A percentile compares a stretch with the other conserved stretches of the same genome.
Evolutionary conservation across 208 protist species (phyloP).

Genomic region (Trypanosoma congolense): DNA sequence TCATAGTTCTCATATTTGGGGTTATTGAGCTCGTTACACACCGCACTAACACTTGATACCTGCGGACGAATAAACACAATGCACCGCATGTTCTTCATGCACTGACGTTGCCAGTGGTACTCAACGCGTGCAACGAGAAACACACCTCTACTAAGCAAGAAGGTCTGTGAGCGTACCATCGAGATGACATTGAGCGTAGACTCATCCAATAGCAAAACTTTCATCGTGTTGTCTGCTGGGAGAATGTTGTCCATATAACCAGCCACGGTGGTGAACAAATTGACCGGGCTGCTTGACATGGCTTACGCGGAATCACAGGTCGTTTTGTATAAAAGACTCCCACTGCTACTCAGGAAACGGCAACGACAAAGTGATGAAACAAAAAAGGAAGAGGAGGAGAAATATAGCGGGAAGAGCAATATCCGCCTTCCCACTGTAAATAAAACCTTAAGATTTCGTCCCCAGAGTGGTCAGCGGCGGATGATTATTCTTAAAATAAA

Average conservation of each 20-base stretch:
- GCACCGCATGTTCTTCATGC: constrained; percentile 92
- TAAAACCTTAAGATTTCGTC: too few relatives aligned
- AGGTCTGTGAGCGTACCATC: constrained; percentile 91
- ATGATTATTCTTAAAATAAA: too few relatives aligned
- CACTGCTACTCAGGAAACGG: too few relatives aligned
- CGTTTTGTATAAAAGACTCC: not conserved
- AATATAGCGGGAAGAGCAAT: too few relatives aligned
- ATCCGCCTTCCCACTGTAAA: too few relatives aligned
- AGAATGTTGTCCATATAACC: constrained; percentile 67
- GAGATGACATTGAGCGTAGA: constrained; percentile 91
- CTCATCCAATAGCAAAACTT: constrained; percentile 95
- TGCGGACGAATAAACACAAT: constrained; percentile 92
- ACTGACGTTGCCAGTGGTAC: constrained; percentile 55
- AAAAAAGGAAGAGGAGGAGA: too few relatives aligned
- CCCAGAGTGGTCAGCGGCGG: too few relatives aligned
- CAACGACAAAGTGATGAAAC: too few relatives aligned
- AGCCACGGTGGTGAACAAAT: constrained; percentile 35
- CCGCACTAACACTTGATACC: constrained; percentile 71
- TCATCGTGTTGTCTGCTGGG: constrained; percentile 80
- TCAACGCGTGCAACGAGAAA: constrained; percentile 94
- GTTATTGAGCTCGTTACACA: constrained; percentile 84
- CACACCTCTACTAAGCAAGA: constrained; percentile 94
- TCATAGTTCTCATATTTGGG: constrained; percentile 82
- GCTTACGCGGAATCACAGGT: too few relatives aligned
- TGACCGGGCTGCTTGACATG: constrained; percentile 15